Evolutionary conservation across 768 basidiomycete species (phyloP), one percentile per base, ranked within the genome.

Genomic region (Trametes villosa): DNA sequence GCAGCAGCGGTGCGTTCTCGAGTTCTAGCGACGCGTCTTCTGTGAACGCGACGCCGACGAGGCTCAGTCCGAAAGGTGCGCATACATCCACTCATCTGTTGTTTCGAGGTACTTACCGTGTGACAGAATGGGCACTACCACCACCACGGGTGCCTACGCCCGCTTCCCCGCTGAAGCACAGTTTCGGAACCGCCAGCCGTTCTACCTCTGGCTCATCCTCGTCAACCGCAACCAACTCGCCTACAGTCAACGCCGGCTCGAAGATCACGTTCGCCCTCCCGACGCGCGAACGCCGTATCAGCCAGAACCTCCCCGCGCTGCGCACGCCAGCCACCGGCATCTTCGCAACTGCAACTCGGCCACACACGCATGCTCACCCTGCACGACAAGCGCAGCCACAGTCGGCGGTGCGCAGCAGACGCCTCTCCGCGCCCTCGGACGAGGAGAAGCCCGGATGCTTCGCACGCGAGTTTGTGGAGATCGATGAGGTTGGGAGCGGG

Each of bases 401-500:
- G 15, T 20, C 59, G 5, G 45, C 38, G 7, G 36, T 31, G 5
- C 57, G 58, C 4, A 12, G 12, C 4, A 49, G 63, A 5, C 68
- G 72, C 0, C 59, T 68, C 5, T 68, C 70, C 3, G 56, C 63
- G 3, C 59, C 68, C 1, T 68, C 76, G 54, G 70, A 73, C 51
- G 81, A 86, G 48, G 83, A 83, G 55, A 80, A 82, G 55, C 75
- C 80, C 9, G 86, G 89, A 20, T 83, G 83, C 50, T 94, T 96
- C 61, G 90, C 92, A 70, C 85, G 82, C 61, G 86, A 92, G 44
- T 98, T 95, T 70, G 78, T 85, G 9, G 86, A 92, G 67, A 76
- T 94, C 41, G 89, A 91, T 57, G 85, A 88, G 68, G 79, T 98
- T 12, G 96, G 96, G 6, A 88, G 87, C 52, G 96, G 96, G 15